Evolutionary conservation across 306 rosid species (phyloP).

Genomic region (Cajanus cajan): DNA sequence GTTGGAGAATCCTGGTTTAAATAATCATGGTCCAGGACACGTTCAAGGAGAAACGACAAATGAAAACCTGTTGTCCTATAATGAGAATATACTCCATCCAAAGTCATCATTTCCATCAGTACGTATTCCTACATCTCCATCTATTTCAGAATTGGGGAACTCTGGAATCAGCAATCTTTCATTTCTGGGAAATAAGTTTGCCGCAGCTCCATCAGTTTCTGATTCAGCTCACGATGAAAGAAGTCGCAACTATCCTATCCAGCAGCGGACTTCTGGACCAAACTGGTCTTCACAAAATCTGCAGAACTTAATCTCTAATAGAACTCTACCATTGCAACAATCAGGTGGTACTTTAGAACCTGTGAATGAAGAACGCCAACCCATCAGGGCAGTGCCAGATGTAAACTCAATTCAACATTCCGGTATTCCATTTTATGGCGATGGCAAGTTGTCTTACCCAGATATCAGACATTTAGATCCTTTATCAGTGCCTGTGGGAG

Average conservation of each 20-base stretch:
- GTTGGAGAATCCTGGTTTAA: constrained; percentile 70
- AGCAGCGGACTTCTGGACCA: constrained; percentile 41
- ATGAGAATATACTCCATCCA: constrained; percentile 43
- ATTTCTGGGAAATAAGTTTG: constrained; percentile 40
- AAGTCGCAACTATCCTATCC: constrained; percentile 57
- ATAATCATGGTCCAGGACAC: constrained; percentile 48
- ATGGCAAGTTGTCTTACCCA: constrained; percentile 34
- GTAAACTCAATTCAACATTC: constrained; percentile 38
- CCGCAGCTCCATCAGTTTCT: constrained; percentile 48
- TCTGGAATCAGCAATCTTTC: constrained; percentile 50
- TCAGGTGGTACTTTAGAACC: constrained; percentile 45
- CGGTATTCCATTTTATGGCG: constrained; percentile 38
- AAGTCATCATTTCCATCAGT: constrained; percentile 44
- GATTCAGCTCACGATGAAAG: constrained; percentile 51
- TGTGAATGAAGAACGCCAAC: constrained; percentile 45
- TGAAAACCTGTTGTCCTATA: constrained; percentile 36
- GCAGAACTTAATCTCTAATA: constrained; percentile 41
- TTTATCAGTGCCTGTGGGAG: constrained; percentile 42
- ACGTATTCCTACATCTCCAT: constrained; percentile 32
- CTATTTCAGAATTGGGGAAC: constrained; percentile 50
- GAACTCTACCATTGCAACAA: constrained; percentile 46
- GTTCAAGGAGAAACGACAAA: constrained; percentile 53
- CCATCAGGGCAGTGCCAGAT: constrained; percentile 41
- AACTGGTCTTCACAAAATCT: constrained; percentile 56
- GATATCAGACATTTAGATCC: constrained; percentile 50